Percentiles rank a stretch among this genome's conserved stretches.
phyloP scores from a whole-genome alignment of 495 filamentous ascomycete genomes.

The Thozetella sp. region DNA sequence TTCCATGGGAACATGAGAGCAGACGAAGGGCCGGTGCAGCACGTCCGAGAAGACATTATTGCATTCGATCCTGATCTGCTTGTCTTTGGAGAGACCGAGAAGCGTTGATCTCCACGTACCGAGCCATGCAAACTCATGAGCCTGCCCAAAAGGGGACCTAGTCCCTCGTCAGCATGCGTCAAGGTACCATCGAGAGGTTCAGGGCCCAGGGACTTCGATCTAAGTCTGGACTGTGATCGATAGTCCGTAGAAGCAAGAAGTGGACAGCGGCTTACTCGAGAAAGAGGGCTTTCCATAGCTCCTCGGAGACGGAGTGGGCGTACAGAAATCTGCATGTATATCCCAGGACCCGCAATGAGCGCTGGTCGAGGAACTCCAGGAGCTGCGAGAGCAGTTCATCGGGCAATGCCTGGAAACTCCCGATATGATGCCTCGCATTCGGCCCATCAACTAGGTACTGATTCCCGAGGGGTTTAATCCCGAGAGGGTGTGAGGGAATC shows the following conservation, averaged over 20 bases:
- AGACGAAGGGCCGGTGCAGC: constrained; percentile 89
- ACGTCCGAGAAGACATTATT: constrained; percentile 87
- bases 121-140: constrained; percentile 65
- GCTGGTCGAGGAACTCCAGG: constrained; percentile 72
- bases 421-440: constrained; percentile 68
- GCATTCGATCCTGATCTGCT: constrained; percentile 61
- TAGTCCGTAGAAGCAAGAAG: too few relatives aligned
- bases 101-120: constrained; percentile 87
- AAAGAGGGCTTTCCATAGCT: constrained; percentile 88
- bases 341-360: constrained; percentile 66
- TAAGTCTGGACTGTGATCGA: neutral
- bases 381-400: constrained; percentile 82
- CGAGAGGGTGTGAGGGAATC: constrained; percentile 81
- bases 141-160: constrained; percentile 20
- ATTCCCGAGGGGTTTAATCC: constrained; percentile 89
- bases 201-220: neutral
- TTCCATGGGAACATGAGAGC: constrained; percentile 70
- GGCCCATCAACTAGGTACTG: constrained; percentile 62
- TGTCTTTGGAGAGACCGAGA: constrained; percentile 59
- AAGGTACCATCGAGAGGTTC: neutral
- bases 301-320: constrained; percentile 83
- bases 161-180: constrained; percentile 9
- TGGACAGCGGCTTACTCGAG: constrained; percentile 68
- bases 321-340: constrained; percentile 86
- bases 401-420: constrained; percentile 64